Conservation (phyloP, 352 stramenopile species). For the Globisporangium polare region DNA sequence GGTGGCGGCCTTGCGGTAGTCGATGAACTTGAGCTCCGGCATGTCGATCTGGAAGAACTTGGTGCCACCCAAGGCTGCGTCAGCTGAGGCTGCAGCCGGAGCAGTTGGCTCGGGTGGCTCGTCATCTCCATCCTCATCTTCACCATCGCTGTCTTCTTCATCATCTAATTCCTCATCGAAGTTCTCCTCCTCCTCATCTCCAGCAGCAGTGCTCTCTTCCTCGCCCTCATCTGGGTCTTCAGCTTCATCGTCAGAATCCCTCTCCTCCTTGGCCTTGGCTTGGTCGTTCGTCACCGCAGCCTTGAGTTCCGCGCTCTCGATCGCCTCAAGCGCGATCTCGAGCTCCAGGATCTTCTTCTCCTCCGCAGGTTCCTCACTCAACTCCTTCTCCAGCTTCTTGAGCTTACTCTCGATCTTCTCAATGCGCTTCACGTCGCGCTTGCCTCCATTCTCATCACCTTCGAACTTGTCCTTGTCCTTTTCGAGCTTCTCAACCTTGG, state of each 20-base stretch:
- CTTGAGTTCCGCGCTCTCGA: conserved; percentile 27
- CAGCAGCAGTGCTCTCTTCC: conserved; percentile 7
- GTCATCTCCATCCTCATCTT: conserved; percentile 13
- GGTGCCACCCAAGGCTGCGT: not conserved
- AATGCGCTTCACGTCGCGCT: conserved; percentile 18
- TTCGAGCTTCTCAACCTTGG: conserved; percentile 23
- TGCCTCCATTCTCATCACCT: conserved; percentile 9
- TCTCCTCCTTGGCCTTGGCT: conserved; percentile 23
- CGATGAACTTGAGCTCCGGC: conserved; percentile 35
- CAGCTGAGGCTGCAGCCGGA: not conserved
- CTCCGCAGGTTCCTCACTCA: conserved; percentile 25
- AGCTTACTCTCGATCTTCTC: conserved; percentile 33
- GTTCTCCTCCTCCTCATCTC: no score
- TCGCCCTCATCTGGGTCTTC: conserved; percentile 21
- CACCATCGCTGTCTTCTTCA: conserved; percentile 13
- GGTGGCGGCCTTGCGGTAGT: conserved; percentile 42
- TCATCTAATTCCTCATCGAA: no score
- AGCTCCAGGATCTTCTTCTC: conserved; percentile 45
- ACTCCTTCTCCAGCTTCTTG: conserved; percentile 25
- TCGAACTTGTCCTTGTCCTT: conserved; percentile 23
- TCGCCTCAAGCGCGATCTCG: conserved; percentile 32
- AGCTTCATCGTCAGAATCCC: conserved; percentile 13
- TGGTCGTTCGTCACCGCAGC: conserved; percentile 20
- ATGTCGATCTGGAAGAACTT: conserved; percentile 53
- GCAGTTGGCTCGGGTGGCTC: not conserved